phyloP scores from a whole-genome alignment of 2,329 filamentous ascomycete genomes.

The Periconia digitata region DNA sequence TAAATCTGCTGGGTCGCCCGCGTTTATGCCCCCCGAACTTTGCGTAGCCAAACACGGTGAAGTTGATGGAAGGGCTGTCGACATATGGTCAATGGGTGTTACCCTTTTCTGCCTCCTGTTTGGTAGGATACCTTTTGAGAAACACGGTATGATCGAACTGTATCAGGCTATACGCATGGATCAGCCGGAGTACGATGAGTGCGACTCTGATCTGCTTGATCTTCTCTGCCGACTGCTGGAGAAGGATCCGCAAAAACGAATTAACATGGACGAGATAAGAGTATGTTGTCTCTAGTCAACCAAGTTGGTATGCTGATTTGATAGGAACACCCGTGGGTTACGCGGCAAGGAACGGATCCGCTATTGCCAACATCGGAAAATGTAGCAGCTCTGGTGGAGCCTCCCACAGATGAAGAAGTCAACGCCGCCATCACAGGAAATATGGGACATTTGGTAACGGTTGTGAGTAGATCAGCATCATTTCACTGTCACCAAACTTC shows the following conservation, averaged over 20 bases:
- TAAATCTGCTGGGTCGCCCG: slow-evolving; percentile 92
- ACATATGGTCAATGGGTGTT: slow-evolving; percentile 98
- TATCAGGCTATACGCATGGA: slow-evolving; percentile 86
- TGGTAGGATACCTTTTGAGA: slow-evolving; percentile 83
- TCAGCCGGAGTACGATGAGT: slow-evolving; percentile 60
- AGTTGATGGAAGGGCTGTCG: slow-evolving; percentile 84
- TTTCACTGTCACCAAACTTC: background rate
- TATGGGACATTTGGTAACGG: slow-evolving; percentile 81
- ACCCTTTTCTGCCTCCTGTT: slow-evolving; percentile 92
- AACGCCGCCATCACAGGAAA: slow-evolving; percentile 88
- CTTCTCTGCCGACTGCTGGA: slow-evolving; percentile 74
- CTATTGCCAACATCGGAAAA: slow-evolving; percentile 84
- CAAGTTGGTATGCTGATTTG: slow-evolving; percentile 5
- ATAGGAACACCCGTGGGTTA: slow-evolving; percentile 92
- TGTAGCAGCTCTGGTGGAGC: slow-evolving; percentile 74
- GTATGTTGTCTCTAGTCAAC: slow-evolving; percentile 54
- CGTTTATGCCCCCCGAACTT: slow-evolving; percentile 90
- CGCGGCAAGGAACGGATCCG: slow-evolving; percentile 73
- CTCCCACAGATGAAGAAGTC: slow-evolving; percentile 87
- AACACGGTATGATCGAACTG: slow-evolving; percentile 76
- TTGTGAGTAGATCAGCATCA: slow-evolving; percentile 57
- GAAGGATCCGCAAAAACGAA: slow-evolving; percentile 81
- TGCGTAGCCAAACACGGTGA: slow-evolving; percentile 84
- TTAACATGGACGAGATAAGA: slow-evolving; percentile 78
- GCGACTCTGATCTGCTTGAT: slow-evolving; percentile 70